Conservation (phyloP, 441 rosid genomes). For the Iberis amara region DNA sequence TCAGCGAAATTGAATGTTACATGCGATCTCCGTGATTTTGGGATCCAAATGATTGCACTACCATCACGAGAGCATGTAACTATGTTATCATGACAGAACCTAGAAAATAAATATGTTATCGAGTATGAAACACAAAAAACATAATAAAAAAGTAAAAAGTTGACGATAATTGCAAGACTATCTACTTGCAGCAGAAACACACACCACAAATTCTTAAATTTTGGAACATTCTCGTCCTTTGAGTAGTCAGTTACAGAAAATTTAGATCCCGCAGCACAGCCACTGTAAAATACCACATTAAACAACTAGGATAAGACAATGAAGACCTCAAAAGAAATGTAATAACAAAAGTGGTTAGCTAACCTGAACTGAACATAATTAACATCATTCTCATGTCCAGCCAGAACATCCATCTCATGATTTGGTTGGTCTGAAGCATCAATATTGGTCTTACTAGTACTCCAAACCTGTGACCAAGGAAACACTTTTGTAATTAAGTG, state of each 20-base stretch:
- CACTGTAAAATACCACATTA: slow-evolving; percentile 48
- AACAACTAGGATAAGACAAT: slow-evolving; percentile 22
- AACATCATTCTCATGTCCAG: slow-evolving; percentile 98
- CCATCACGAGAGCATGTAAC: slow-evolving; percentile 99
- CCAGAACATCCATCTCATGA: slow-evolving; percentile 87
- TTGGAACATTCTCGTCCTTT: slow-evolving; percentile 82
- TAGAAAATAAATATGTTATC: slow-evolving; percentile 31
- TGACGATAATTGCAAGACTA: slow-evolving; percentile 10
- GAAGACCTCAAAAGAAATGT: slow-evolving; percentile 64
- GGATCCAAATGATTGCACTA: slow-evolving; percentile 99
- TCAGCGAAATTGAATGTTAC: slow-evolving; percentile 40
- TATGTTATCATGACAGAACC: slow-evolving; percentile 93
- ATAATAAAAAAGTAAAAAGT: slow-evolving; percentile 1
- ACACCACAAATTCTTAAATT: slow-evolving; percentile 90
- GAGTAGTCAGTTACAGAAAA: slow-evolving; percentile 57
- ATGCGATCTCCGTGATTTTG: slow-evolving; percentile 83
- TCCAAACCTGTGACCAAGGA: slow-evolving; percentile 75
- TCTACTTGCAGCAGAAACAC: slow-evolving; percentile 22
- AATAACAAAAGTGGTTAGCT: slow-evolving; percentile 20
- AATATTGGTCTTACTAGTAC: slow-evolving; percentile 62
- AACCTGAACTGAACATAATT: slow-evolving; percentile 98
- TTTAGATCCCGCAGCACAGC: slow-evolving; percentile 84
- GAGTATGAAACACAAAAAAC: slow-evolving; percentile 17
- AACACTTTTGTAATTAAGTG: slow-evolving; percentile 13
- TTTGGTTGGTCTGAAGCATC: slow-evolving; percentile 72